Base-by-base conservation (phyloP, 2,329 filamentous ascomycete genomes). In the Calonectria ilicicola region DNA sequence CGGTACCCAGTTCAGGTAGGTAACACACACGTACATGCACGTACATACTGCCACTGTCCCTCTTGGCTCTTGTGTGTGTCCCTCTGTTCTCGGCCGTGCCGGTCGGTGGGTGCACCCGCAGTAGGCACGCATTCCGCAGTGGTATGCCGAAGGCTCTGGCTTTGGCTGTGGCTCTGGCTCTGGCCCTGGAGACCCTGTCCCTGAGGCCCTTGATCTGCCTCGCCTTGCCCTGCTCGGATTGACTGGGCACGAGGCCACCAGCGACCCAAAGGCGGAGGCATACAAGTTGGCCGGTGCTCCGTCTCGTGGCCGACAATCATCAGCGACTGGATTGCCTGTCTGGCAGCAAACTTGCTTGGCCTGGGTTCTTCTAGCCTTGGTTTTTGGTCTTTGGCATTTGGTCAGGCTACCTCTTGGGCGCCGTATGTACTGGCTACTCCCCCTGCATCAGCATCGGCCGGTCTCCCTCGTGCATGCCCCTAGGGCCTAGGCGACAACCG, bases 101-200 rank as follows among this genome's bases (percentile, higher is more conserved):
- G 51, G 53, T 38, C n/a, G 17, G 53, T 60, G 38, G 29, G 29
- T 32, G 29, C 29, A 38, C 53, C 47, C 27, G 53, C 53, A 60
- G 53, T 21, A 60, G 53, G 53, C 53, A 60, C 53, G n/a, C 53
- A 60, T 60, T 60, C 53, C 53, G 53, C 29, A 26, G 53, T 35
- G 32, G n/a, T 17, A 15, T 26, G 21, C 53, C 32, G 35, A 40
- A 58, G 53, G 53, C 35, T 38, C 32, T 60, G n/a, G n/a, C n/a
- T n/a, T n/a, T n/a, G n/a, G n/a, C n/a, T n/a, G n/a, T n/a, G 53
- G 53, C 35, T 38, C 32, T 60, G 53, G 53, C 35, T 38, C 32
- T 60, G 53, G 53, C 35, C 23, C 32, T 60, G n/a, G 53, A 26
- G 10, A 35, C 53, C 53, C 53, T 60, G 53, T 26, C 53, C 53